Evolutionary conservation across 1,284 basidiomycete species (phyloP), one percentile per base, ranked within the genome.

Genomic region (Ceratobasidium sp.): DNA sequence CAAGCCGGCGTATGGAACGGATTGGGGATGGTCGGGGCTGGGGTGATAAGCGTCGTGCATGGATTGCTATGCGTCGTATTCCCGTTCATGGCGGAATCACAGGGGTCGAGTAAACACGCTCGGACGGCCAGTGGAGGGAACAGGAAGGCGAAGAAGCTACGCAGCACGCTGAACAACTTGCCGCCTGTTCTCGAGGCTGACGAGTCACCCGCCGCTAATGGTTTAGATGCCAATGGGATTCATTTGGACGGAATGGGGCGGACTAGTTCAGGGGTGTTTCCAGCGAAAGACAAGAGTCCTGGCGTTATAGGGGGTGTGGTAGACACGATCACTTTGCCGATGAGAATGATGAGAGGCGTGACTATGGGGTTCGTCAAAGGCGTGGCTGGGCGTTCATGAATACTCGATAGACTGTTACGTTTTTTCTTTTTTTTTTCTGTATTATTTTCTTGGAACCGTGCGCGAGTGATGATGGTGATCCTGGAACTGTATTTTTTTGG

Each of bases 401-500:
- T 20, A 54, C 23, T 46, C 17, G 50, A 33, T 17, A n/a, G 7
- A 44, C 6, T 2, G 28, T 38, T 15, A 7, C 9, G 15, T 44
- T 61, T 71, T 52, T n/a, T 17, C 7, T 23, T 17, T 64, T 40
- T 2, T 42, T 42, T 15, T 66, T 71, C n/a, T 26, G 12, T 44
- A n/a, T n/a, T n/a, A n/a, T n/a, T n/a, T 71, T 59, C 40, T 71
- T 48, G 56, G 40, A 42, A 38, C 28, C 17, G 17, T 13, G 17
- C 17, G 23, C 52, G 52, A 56, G 17, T 59, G n/a, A n/a, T n/a
- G n/a, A n/a, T n/a, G n/a, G n/a, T n/a, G n/a, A n/a, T 40, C 12
- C n/a, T 64, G 61, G 61, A 56, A 26, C 68, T 70, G 68, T 70
- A 70, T 70, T 56, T 38, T 70, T 44, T 56, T 67, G 44, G 65